Conservation (phyloP, 1,139 yeast genomes). For the Arxiozyma slooffiae region DNA sequence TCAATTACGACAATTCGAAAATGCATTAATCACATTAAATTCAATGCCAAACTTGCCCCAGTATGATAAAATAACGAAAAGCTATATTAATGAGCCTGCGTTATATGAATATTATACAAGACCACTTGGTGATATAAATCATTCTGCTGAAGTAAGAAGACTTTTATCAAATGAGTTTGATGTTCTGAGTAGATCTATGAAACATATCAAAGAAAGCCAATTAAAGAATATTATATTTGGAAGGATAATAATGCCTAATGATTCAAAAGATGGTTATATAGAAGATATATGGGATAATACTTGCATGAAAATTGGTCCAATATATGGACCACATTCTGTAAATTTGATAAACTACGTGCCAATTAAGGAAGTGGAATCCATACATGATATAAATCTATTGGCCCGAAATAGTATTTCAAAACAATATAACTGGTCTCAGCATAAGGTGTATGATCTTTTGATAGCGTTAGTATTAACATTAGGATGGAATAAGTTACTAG, state of each 20-base stretch:
- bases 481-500: conserved; percentile 87
- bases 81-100: conserved; percentile 11
- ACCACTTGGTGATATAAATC: conserved; percentile 19
- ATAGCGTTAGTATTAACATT: conserved; percentile 49
- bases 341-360: conserved; percentile 36
- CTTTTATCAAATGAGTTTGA: conserved; percentile 51
- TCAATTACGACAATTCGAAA: conserved; percentile 55
- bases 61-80: conserved; percentile 17
- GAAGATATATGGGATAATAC: conserved; percentile 43
- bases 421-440: conserved; percentile 68
- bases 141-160: conserved; percentile 46
- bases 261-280: conserved; percentile 56
- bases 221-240: conserved; percentile 36
- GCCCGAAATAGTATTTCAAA: conserved; percentile 69
- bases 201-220: conserved; percentile 21
- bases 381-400: conserved; percentile 53
- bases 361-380: conserved; percentile 37
- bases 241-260: conserved; percentile 58
- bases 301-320: conserved; percentile 34
- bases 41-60: conserved; percentile 56
- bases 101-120: conserved; percentile 21
- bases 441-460: conserved; percentile 55
- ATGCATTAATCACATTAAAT: conserved; percentile 73
- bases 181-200: conserved; percentile 41
- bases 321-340: conserved; percentile 51